These are phyloP conservation scores for Auricularia auricula-judae DNA, from an alignment of 768 basidiomycete genomes.

Conservation along the genomic window DNA sequence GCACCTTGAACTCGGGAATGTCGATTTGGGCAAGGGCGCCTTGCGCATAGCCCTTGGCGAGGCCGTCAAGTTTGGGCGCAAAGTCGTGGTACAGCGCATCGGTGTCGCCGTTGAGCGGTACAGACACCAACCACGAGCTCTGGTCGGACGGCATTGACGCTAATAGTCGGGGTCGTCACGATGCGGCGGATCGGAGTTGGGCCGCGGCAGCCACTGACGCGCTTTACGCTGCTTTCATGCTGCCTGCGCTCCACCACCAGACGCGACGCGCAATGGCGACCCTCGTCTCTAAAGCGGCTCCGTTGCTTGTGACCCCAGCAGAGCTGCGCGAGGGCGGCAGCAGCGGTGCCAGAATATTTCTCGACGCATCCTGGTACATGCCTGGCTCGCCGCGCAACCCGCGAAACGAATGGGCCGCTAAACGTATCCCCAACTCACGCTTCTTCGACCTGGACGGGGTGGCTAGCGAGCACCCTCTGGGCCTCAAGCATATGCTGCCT, in stretches of 20 bases:
- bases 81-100: slow-evolving; percentile 63
- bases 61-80: slow-evolving; percentile 38
- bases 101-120: slow-evolving; percentile 79
- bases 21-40: slow-evolving; percentile 51
- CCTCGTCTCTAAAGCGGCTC: slow-evolving; percentile 6
- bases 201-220: background rate
- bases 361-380: slow-evolving; percentile 92
- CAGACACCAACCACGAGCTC: slow-evolving; percentile 85
- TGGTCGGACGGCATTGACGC: slow-evolving; percentile 83
- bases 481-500: slow-evolving; percentile 94
- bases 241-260: too few relatives aligned
- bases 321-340: slow-evolving; percentile 17
- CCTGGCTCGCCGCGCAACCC: slow-evolving; percentile 69
- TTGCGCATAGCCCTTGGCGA: slow-evolving; percentile 36
- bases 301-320: slow-evolving; percentile 24
- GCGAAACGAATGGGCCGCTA: slow-evolving; percentile 52
- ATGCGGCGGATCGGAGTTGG: background rate
- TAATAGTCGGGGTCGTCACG: background rate
- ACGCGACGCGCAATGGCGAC: background rate
- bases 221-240: background rate
- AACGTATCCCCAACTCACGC: slow-evolving; percentile 59
- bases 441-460: slow-evolving; percentile 77
- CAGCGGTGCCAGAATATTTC: slow-evolving; percentile 10
- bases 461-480: slow-evolving; percentile 60
- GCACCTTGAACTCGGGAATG: slow-evolving; percentile 87